Evolutionary conservation across 345 rosid species (phyloP).

Genomic region (Murraya koenigii): DNA sequence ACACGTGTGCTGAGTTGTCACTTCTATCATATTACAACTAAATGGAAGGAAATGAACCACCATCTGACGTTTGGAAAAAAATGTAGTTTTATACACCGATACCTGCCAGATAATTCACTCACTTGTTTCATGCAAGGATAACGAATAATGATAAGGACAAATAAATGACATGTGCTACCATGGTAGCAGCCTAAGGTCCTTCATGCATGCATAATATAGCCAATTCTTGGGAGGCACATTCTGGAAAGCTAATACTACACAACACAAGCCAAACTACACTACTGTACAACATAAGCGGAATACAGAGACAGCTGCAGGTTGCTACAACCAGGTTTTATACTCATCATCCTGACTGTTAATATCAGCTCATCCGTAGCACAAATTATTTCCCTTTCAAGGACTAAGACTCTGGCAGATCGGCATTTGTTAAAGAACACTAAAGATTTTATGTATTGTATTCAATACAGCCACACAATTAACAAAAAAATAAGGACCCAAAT

Average conservation of each 20-base stretch:
- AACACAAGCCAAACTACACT: not conserved
- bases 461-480: not conserved
- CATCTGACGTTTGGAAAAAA: slow-evolving; percentile 6
- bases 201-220: not conserved
- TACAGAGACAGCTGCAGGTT: not conserved
- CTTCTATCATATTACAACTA: not conserved
- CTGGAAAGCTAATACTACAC: not conserved
- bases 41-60: not conserved
- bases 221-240: not conserved
- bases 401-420: not conserved
- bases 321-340: not conserved
- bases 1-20: not conserved
- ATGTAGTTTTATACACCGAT: not conserved
- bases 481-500: not conserved
- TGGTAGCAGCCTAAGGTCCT: not conserved
- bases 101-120: not conserved
- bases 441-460: not conserved
- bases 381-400: not conserved
- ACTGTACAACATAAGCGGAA: not conserved
- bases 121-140: not conserved
- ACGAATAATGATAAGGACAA: not conserved
- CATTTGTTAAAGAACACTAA: not conserved
- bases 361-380: not conserved
- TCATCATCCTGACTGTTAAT: not conserved
- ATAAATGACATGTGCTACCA: not conserved